These are phyloP conservation scores for Populus ilicifolia DNA, from an alignment of 345 rosid species.

Conservation along the genomic window DNA sequence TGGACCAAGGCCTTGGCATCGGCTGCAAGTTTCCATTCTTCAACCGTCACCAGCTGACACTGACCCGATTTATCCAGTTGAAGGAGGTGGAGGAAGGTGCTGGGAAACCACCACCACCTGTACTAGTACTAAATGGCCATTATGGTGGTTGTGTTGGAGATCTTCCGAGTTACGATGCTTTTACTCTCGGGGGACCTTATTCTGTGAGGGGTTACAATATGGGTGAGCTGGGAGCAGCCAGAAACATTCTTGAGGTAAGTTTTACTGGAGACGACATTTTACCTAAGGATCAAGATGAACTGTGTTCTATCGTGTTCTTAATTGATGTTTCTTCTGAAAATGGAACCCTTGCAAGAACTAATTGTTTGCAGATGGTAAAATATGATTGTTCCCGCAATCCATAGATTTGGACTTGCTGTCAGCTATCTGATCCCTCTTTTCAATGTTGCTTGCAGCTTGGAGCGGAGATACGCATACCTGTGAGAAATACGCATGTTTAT, in stretches of 20 bases:
- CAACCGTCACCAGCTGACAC: constrained; percentile 87
- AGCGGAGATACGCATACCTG: constrained; percentile 88
- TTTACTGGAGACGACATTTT: not conserved
- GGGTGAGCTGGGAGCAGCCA: constrained; percentile 82
- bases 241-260: constrained; percentile 58
- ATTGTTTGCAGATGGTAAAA: not conserved
- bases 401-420: not conserved
- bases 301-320: not conserved
- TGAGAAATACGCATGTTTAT: constrained; percentile 74
- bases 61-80: constrained; percentile 81
- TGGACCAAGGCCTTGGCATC: constrained; percentile 95
- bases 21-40: constrained; percentile 96
- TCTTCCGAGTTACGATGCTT: constrained; percentile 95
- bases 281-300: not conserved
- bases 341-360: not conserved
- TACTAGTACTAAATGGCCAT: constrained; percentile 92
- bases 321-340: not conserved
- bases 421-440: constrained; percentile 3
- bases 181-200: constrained; percentile 97
- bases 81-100: constrained; percentile 84
- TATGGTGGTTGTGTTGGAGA: constrained; percentile 99
- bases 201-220: constrained; percentile 98
- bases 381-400: not conserved
- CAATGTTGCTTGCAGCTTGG: constrained; percentile 56
- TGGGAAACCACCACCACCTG: constrained; percentile 79